These are phyloP conservation scores for Hortaea werneckii DNA, from an alignment of 2,329 filamentous ascomycete genomes.

Conservation along the genomic window DNA sequence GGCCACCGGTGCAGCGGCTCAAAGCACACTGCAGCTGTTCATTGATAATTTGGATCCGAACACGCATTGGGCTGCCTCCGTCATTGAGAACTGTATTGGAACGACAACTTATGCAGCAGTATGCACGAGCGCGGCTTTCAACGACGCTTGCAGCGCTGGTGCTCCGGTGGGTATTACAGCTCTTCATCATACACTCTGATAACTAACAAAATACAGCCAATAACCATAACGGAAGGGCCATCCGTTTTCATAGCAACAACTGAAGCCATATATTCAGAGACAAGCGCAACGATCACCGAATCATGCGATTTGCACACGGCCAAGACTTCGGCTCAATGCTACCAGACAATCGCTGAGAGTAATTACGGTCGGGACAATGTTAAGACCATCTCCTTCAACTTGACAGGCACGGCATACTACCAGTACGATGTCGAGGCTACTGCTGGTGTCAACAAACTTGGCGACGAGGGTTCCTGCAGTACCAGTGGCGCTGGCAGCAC, in stretches of 20 bases:
- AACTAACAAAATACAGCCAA: constrained; percentile 1
- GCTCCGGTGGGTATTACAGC: not conserved
- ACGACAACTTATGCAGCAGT: constrained; percentile 15
- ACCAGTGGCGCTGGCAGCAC: not conserved
- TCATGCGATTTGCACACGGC: constrained; percentile 10
- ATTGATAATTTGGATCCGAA: constrained; percentile 16
- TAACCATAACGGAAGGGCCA: constrained; percentile 14
- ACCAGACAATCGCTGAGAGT: not conserved
- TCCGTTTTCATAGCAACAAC: constrained; percentile 15
- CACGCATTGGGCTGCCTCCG: constrained; percentile 14
- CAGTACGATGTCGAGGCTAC: constrained; percentile 13
- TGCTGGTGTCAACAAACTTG: constrained; percentile 10
- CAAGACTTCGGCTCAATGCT: constrained; percentile 9
- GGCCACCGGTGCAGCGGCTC: not conserved
- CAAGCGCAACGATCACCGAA: constrained; percentile 14
- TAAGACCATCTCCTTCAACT: constrained; percentile 13
- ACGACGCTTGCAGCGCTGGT: constrained; percentile 6
- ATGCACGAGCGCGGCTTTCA: constrained; percentile 12
- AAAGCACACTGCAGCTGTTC: constrained; percentile 9
- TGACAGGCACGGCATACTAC: constrained; percentile 12
- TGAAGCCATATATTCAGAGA: constrained; percentile 14
- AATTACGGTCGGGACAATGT: constrained; percentile 4
- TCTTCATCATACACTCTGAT: not conserved
- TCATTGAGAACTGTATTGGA: constrained; percentile 14
- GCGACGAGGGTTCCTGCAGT: constrained; percentile 9